phyloP scores from a whole-genome alignment of 495 filamentous ascomycete genomes.

The Entonaema liquescens region DNA sequence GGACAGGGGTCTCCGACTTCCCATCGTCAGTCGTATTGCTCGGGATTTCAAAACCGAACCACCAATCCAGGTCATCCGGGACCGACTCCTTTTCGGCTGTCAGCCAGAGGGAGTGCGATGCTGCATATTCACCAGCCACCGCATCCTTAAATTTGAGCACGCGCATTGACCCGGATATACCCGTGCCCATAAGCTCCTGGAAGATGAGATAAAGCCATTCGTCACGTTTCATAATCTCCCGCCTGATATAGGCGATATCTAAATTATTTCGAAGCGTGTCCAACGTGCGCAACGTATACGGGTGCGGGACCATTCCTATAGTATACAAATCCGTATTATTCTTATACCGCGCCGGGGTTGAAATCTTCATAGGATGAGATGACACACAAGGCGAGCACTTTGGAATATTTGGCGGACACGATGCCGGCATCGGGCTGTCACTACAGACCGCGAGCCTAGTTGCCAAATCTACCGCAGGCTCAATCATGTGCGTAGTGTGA shows the following conservation, averaged over 20 bases:
- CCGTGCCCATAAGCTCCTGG: slow-evolving; percentile 69
- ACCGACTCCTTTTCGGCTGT: slow-evolving; percentile 72
- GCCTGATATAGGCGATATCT: slow-evolving; percentile 73
- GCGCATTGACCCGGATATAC: slow-evolving; percentile 67
- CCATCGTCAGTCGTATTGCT: slow-evolving; percentile 59
- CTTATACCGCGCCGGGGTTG: slow-evolving; percentile 64
- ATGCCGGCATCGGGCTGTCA: slow-evolving; percentile 70
- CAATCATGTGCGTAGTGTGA: slow-evolving; percentile 74
- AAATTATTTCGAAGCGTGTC: slow-evolving; percentile 58
- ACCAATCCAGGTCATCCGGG: slow-evolving; percentile 79
- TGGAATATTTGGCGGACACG: slow-evolving; percentile 85
- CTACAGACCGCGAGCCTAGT: slow-evolving; percentile 77
- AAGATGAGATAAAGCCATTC: slow-evolving; percentile 79
- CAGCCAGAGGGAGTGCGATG: slow-evolving; percentile 76
- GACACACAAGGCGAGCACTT: slow-evolving; percentile 78
- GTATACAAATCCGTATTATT: slow-evolving; percentile 75
- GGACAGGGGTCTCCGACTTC: slow-evolving; percentile 61
- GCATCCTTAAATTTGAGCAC: slow-evolving; percentile 81
- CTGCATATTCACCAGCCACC: slow-evolving; percentile 70
- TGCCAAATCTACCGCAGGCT: slow-evolving; percentile 75
- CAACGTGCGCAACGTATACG: slow-evolving; percentile 79
- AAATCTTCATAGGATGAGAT: slow-evolving; percentile 63
- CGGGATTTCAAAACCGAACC: slow-evolving; percentile 85
- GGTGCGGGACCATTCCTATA: slow-evolving; percentile 89
- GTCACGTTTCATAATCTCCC: slow-evolving; percentile 76